Evolutionary conservation across 2,329 filamentous ascomycete species (phyloP).

Genomic region (Lasiodiplodia gonubiensis): DNA sequence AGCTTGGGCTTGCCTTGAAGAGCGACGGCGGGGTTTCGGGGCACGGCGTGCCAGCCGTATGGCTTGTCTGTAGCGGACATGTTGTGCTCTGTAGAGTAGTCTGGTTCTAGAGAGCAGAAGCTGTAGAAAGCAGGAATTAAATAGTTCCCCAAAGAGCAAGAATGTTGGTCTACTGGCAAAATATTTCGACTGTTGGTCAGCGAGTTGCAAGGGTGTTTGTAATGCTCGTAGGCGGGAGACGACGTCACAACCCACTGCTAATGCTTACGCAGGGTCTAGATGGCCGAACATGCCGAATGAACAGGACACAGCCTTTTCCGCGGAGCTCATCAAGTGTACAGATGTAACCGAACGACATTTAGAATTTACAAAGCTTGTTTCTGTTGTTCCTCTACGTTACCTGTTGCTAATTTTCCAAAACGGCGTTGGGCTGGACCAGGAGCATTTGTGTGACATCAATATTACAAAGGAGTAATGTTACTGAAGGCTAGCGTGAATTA

Average conservation of each 20-base stretch:
- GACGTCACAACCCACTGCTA: neutral
- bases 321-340: neutral
- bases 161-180: neutral
- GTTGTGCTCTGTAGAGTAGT: neutral
- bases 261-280: neutral
- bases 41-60: constrained; percentile 41
- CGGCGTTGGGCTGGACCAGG: neutral
- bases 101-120: neutral
- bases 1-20: constrained; percentile 28
- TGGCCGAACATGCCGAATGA: neutral
- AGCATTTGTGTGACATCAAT: neutral
- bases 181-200: constrained; percentile 8
- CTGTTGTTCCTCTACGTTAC: too few relatives aligned
- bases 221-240: neutral
- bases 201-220: constrained; percentile 12
- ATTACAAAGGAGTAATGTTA: neutral
- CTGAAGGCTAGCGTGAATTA: too few relatives aligned
- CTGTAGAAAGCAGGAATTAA: neutral
- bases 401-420: too few relatives aligned
- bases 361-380: too few relatives aligned
- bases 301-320: neutral
- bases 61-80: constrained; percentile 18
- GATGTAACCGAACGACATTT: neutral
- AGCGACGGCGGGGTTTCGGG: constrained; percentile 36
- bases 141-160: neutral